phyloP scores from a whole-genome alignment of 306 rosid species.

The Trifolium fragiferum region DNA sequence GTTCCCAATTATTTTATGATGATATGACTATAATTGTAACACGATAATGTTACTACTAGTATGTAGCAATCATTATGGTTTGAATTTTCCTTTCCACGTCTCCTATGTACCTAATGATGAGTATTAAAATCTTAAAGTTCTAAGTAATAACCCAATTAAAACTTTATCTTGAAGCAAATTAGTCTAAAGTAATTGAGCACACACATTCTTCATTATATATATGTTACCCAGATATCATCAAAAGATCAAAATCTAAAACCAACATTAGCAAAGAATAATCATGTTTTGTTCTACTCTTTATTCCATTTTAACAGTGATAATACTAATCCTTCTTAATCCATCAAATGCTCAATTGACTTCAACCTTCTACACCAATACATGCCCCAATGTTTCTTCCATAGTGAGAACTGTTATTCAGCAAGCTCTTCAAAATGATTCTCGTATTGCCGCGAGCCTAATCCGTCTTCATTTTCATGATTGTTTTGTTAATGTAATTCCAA shows the following conservation, averaged over 20 bases:
- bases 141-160: constrained; percentile 38
- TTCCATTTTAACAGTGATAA: constrained; percentile 29
- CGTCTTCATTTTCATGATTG: constrained; percentile 82
- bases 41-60: constrained; percentile 18
- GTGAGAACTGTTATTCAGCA: constrained; percentile 57
- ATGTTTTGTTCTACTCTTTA: constrained; percentile 42
- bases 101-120: constrained; percentile 41
- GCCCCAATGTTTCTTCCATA: constrained; percentile 70
- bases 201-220: constrained; percentile 26
- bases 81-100: constrained; percentile 47
- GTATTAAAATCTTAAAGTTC: neutral
- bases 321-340: constrained; percentile 15
- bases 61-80: constrained; percentile 48
- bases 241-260: neutral
- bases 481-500: constrained; percentile 60
- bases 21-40: neutral
- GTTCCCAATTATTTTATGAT: neutral
- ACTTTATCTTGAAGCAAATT: constrained; percentile 42
- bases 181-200: neutral
- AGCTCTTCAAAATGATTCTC: constrained; percentile 63
- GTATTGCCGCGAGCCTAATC: constrained; percentile 73
- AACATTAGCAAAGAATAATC: neutral
- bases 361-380: constrained; percentile 64
- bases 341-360: constrained; percentile 68
- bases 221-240: neutral